These are phyloP conservation scores for Sideroxylon spinosum DNA, from an alignment of 179 eudicot genomes.

Conservation along the genomic window DNA sequence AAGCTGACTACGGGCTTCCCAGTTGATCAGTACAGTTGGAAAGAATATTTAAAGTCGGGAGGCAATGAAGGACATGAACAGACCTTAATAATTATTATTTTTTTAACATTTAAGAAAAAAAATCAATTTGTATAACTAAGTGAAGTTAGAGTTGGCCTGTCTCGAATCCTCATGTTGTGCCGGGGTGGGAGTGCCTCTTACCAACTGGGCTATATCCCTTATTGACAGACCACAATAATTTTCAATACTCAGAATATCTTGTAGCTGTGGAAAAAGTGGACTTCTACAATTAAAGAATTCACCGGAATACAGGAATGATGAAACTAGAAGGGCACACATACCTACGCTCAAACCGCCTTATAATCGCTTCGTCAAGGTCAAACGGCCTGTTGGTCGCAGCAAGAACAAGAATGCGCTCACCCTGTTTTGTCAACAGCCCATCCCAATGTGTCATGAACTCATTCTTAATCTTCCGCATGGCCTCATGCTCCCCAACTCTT, in stretches of 20 bases:
- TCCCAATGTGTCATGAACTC: conserved; percentile 98
- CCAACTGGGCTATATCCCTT: no score
- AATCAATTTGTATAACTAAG: no score
- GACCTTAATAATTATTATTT: not conserved
- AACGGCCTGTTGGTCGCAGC: conserved; percentile 95
- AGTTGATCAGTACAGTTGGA: not conserved
- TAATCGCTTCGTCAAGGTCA: conserved; percentile 93
- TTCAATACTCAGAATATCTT: no score
- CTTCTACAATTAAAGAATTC: not conserved
- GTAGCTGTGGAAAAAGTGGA: not conserved
- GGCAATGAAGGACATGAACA: not conserved
- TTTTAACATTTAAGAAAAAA: no score
- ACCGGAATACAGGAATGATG: not conserved
- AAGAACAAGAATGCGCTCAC: conserved; percentile 86
- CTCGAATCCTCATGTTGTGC: no score
- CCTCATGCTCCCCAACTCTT: conserved; percentile 93
- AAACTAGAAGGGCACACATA: conserved; percentile 16
- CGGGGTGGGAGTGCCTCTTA: no score
- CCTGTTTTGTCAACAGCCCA: conserved; percentile 73
- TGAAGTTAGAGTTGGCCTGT: no score
- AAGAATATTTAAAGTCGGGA: not conserved
- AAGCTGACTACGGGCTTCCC: not conserved
- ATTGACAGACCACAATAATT: not conserved
- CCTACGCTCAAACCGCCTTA: conserved; percentile 98
- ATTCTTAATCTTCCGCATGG: conserved; percentile 90